Conservation (phyloP, 768 basidiomycete genomes). For the Cystobasidiopsis lactophilus region DNA sequence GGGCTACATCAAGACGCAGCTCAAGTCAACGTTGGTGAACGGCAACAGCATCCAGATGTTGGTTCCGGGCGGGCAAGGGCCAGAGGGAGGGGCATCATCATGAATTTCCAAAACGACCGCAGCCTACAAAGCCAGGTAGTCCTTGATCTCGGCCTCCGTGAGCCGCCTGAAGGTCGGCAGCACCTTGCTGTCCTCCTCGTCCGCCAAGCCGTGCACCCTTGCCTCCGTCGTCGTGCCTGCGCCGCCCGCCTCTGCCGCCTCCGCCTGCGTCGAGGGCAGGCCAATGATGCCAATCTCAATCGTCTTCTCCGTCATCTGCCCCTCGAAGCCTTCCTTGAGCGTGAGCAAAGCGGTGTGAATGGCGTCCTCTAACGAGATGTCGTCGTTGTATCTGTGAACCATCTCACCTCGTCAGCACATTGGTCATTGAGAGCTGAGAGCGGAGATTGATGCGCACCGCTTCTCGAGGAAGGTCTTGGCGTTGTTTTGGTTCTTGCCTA, state of each 20-base stretch:
- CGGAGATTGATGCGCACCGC: conserved; percentile 39
- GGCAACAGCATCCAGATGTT: conserved; percentile 51
- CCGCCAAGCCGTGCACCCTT: conserved; percentile 33
- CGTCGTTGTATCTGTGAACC: conserved; percentile 71
- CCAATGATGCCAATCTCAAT: conserved; percentile 96
- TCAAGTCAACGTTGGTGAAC: conserved; percentile 69
- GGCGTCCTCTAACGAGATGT: conserved; percentile 93
- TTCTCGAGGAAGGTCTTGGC: conserved; percentile 99
- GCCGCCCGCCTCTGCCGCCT: conserved; percentile 45
- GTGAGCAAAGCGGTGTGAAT: conserved; percentile 96
- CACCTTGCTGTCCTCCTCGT: background rate
- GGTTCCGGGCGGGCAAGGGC: too few species aligned
- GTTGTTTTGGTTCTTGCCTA: conserved; percentile 99
- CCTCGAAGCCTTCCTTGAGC: conserved; percentile 96
- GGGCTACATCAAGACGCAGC: conserved; percentile 44
- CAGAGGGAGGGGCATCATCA: too few species aligned
- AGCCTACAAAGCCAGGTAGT: conserved; percentile 35
- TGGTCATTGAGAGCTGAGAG: conserved; percentile 17
- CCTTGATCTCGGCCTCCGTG: conserved; percentile 85
- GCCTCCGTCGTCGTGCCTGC: conserved; percentile 25
- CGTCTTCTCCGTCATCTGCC: conserved; percentile 99
- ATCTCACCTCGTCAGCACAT: background rate
- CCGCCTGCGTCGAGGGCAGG: conserved; percentile 45
- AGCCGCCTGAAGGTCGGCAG: conserved; percentile 76
- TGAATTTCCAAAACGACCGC: too few species aligned